These are phyloP conservation scores for Amanita subjunquillea DNA, from an alignment of 768 basidiomycete genomes.

Conservation along the genomic window DNA sequence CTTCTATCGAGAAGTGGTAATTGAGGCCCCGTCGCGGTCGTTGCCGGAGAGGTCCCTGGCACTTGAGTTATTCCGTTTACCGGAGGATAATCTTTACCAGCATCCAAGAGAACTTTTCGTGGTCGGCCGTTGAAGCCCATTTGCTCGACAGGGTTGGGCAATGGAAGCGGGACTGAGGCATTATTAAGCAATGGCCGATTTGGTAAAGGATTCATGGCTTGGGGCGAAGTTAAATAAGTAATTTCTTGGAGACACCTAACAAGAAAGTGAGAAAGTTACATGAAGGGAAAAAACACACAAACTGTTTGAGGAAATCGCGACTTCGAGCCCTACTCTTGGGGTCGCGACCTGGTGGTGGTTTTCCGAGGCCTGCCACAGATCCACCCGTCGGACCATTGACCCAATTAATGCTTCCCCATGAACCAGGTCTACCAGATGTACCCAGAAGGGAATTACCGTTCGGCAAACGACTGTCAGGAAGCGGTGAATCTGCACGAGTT, in stretches of 20 bases:
- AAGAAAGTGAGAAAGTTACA: neutral
- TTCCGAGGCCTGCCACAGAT: conserved; percentile 43
- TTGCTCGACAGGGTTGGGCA: conserved; percentile 69
- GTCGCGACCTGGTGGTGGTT: conserved; percentile 74
- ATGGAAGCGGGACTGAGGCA: conserved; percentile 48
- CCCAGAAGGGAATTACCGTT: conserved; percentile 46
- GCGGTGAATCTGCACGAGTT: conserved; percentile 50
- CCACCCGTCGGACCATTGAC: conserved; percentile 34
- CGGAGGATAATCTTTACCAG: conserved; percentile 58
- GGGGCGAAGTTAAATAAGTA: conserved; percentile 91
- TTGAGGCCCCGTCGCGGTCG: conserved; percentile 32
- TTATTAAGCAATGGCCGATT: conserved; percentile 72
- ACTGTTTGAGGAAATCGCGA: conserved; percentile 97
- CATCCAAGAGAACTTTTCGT: conserved; percentile 70
- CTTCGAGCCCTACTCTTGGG: conserved; percentile 93
- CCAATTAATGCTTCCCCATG: conserved; percentile 45
- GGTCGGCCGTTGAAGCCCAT: conserved; percentile 72
- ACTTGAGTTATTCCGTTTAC: conserved; percentile 51
- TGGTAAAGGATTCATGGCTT: conserved; percentile 95
- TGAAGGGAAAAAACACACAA: conserved; percentile 18
- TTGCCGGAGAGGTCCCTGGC: conserved; percentile 40
- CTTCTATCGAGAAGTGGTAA: conserved; percentile 41
- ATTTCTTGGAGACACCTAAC: conserved; percentile 93
- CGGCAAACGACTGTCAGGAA: conserved; percentile 55
- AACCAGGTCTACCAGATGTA: conserved; percentile 39